Conservation (phyloP, 805 yeast genomes). For the Grigorovia humatica region DNA sequence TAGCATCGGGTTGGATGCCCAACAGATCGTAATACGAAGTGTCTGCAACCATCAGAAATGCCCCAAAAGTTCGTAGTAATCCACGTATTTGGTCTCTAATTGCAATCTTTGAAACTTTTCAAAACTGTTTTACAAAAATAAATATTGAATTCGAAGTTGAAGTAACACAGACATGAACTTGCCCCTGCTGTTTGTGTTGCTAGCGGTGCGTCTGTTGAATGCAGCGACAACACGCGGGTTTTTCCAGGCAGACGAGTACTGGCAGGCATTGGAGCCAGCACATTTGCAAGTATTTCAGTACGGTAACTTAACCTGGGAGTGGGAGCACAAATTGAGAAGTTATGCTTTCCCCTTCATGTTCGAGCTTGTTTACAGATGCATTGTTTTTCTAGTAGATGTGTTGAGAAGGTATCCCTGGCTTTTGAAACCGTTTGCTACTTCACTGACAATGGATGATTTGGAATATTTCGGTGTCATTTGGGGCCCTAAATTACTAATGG, state of each 20-base stretch:
- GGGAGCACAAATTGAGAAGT: constrained; percentile 68
- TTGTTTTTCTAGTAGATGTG: background rate
- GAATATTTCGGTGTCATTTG: constrained; percentile 34
- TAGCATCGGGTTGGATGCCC: constrained; percentile 47
- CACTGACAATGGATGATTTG: constrained; percentile 11
- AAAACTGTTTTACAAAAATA: background rate
- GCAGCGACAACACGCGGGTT: constrained; percentile 58
- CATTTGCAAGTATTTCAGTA: constrained; percentile 62
- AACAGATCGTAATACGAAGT: constrained; percentile 62
- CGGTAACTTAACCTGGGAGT: constrained; percentile 92
- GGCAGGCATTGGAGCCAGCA: constrained; percentile 90
- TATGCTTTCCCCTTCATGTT: constrained; percentile 72
- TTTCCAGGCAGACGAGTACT: constrained; percentile 95
- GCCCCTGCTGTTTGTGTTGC: constrained; percentile 16
- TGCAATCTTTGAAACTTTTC: background rate
- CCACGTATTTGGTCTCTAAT: background rate
- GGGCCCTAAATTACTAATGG: constrained; percentile 62
- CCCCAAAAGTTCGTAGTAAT: constrained; percentile 9
- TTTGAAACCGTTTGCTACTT: background rate
- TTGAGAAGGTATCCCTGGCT: background rate
- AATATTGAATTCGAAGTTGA: no score
- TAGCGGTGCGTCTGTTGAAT: constrained; percentile 45
- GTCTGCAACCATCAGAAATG: constrained; percentile 63
- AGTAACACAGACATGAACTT: background rate
- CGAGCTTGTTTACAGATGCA: constrained; percentile 22